Evolutionary conservation across 441 rosid species (phyloP).

Genomic region (Geranium incanum): DNA sequence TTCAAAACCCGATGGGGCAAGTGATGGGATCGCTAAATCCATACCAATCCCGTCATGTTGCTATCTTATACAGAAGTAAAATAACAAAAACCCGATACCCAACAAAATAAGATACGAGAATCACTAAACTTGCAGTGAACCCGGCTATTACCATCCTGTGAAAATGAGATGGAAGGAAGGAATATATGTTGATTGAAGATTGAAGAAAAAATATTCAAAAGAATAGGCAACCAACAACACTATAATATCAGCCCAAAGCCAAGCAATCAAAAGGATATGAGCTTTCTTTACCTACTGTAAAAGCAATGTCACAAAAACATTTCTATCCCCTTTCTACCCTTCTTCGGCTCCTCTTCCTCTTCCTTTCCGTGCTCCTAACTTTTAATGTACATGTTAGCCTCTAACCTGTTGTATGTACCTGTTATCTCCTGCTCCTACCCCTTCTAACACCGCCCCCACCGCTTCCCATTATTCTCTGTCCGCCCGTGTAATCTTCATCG

Average conservation of each 20-base stretch:
- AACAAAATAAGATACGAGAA: too few relatives aligned
- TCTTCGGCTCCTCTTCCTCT: constrained; percentile 9
- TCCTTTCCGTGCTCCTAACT: constrained; percentile 22
- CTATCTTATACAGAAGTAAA: too few relatives aligned
- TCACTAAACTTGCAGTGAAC: too few relatives aligned
- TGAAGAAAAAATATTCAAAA: constrained; percentile 15
- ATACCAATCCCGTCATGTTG: too few relatives aligned
- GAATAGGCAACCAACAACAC: constrained; percentile 16
- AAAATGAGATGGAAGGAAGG: not conserved
- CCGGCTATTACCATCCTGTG: too few relatives aligned
- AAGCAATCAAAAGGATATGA: constrained; percentile 23
- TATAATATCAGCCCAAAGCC: not conserved
- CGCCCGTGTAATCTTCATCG: constrained; percentile 39
- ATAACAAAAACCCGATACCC: too few relatives aligned
- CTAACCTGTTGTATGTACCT: constrained; percentile 35
- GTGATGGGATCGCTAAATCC: too few relatives aligned
- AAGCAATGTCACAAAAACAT: constrained; percentile 12
- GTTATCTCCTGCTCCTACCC: constrained; percentile 43
- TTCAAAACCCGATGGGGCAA: too few relatives aligned
- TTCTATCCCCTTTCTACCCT: not conserved
- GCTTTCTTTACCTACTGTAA: constrained; percentile 15
- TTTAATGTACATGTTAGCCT: constrained; percentile 51
- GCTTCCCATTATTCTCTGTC: constrained; percentile 43
- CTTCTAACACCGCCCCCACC: constrained; percentile 33
- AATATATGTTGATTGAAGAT: not conserved